Base-by-base conservation (phyloP, 495 filamentous ascomycete species). In the Penicillium taxi region DNA sequence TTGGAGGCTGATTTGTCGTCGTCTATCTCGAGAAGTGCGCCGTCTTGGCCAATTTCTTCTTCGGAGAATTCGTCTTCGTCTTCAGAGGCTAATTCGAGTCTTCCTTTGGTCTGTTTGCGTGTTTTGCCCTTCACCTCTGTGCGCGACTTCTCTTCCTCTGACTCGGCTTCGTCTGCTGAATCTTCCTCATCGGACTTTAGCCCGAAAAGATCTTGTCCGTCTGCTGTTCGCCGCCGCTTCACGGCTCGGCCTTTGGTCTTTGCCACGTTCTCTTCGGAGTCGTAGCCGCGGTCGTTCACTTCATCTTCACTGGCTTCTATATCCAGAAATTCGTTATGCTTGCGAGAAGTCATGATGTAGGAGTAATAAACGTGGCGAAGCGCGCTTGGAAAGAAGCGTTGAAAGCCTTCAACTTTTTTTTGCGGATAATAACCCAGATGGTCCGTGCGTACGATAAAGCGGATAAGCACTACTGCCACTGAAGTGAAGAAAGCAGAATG, bases 311-410 rank as follows among this genome's bases (percentile, higher is more conserved):
- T 83, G 4, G 47, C 45, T 11, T 67, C 74, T 6, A 71, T 72
- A 34, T 88, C 85, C 13, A 94, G 72, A 45, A 80, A 89, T 25
- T 85, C 73, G 59, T 88, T 88, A 35, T 72, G 68, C 34, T 81
- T 86, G 44, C 78, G 74, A n/a, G 70, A 61, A 3, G 78, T 44
- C 83, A 87, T 88, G 31, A 33, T 50, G 41, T 39, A 13, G 16
- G 18, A 11, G 21, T 26, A 20, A 14, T 17, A 25, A 24, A 31
- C 16, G 26, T 11, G 20, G 4, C 9, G n/a, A 15, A 26, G 21
- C 26, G 22, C 17, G 19, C 14, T 9, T 37, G 11, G 17, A 12
- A 28, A 14, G 19, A 16, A 15, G 5, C 19, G 14, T 6, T 6
- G 29, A 15, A 12, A 33, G 35, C 35, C 40, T 40, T 21, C 34